These are phyloP conservation scores for Neonectria faginata DNA, from an alignment of 2,329 filamentous ascomycete species.

Conservation along the genomic window DNA sequence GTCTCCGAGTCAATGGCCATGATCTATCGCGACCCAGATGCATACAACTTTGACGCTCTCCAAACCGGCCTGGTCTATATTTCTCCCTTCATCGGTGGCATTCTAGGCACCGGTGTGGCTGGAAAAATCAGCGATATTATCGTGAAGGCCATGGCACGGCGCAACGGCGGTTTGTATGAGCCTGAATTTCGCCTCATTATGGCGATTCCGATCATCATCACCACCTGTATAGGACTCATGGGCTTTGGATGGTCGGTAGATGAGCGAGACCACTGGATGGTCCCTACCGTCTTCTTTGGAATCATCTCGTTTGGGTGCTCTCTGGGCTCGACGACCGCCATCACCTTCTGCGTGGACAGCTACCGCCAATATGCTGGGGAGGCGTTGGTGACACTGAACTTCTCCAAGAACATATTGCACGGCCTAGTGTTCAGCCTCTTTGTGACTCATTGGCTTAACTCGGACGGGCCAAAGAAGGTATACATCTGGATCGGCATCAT, in stretches of 20 bases:
- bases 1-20: slow-evolving; percentile 87
- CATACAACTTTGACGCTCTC: slow-evolving; percentile 84
- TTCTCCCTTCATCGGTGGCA: slow-evolving; percentile 87
- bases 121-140: slow-evolving; percentile 89
- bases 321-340: slow-evolving; percentile 88
- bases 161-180: slow-evolving; percentile 94
- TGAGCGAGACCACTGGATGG: slow-evolving; percentile 82
- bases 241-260: slow-evolving; percentile 95
- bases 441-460: slow-evolving; percentile 84
- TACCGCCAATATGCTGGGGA: slow-evolving; percentile 95
- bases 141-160: slow-evolving; percentile 82
- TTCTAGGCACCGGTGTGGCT: slow-evolving; percentile 91
- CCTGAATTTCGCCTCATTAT: slow-evolving; percentile 93
- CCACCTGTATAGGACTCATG: slow-evolving; percentile 88
- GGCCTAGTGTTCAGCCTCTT: slow-evolving; percentile 91
- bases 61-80: slow-evolving; percentile 90
- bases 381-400: slow-evolving; percentile 92
- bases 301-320: slow-evolving; percentile 92
- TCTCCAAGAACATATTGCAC: slow-evolving; percentile 93
- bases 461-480: slow-evolving; percentile 79
- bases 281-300: slow-evolving; percentile 94
- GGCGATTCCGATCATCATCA: slow-evolving; percentile 81
- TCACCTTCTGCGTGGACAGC: slow-evolving; percentile 94
- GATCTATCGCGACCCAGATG: slow-evolving; percentile 76
- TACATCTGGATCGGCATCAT: slow-evolving; percentile 89